Evolutionary conservation across 495 filamentous ascomycete species (phyloP), one percentile per base, ranked within the genome.

Genomic region (Hypoxylon fragiforme): DNA sequence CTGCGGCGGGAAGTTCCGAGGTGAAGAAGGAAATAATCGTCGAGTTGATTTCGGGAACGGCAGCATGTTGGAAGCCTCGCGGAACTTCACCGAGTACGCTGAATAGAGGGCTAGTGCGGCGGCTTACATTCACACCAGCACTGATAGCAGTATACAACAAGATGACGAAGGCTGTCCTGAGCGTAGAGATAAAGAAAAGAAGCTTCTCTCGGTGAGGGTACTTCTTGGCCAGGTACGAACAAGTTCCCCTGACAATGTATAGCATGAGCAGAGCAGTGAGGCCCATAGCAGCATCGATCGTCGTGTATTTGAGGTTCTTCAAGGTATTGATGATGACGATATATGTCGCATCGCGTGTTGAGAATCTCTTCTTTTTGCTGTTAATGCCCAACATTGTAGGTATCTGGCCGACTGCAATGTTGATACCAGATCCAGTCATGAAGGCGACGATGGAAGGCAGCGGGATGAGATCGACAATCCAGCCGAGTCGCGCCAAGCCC

Each of bases 371-470:
- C 44, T 78, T 78, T 56, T 80, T 69, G 24, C 58, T 63, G 32
- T 70, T 68, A 43, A 79, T 73, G 13, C 79, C 79, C 51, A 82
- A 44, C 44, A 82, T 62, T 18, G 69, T 66, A 8, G 75, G 73
- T 12, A 81, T 66, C 50, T 82, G 79, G 26, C 78, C 77, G 26
- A 72, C 61, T 12, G 72, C 76, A 39, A 82, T 82, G 40, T 61
- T 80, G 54, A 81, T 69, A 52, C 77, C 77, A 36, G 75, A 73
- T 0, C 78, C 79, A 1, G 79, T 82, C 72, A 82, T 80, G 62
- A 82, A 82, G 21, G 78, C 69, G 28, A 67, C 69, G 39, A 82
- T 78, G 44, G 77, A 75, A 3, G 74, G 71, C 31, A 76, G 54
- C 0, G 78, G 76, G 28, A 82, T 82, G 45, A 81, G 72, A 55